Evolutionary conservation across 805 yeast species (phyloP), one percentile per base, ranked within the genome.

Genomic region (Crinitomyces ghanaensis): DNA sequence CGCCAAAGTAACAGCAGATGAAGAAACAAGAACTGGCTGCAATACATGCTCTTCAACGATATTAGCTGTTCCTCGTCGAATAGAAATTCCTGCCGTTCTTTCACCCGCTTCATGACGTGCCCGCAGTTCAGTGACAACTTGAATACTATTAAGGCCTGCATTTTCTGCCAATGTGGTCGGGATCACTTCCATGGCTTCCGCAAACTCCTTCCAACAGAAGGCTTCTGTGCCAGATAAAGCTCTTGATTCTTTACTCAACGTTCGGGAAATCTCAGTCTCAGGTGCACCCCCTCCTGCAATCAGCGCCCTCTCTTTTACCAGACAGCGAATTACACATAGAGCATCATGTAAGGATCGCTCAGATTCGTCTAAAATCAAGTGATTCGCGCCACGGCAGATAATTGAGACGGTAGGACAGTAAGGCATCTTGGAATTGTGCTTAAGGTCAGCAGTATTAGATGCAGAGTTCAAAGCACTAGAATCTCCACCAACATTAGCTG

Each of bases 201-300:
- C 93, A 61, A 80, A 85, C 60, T 86, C 95, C 52, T 75, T 77
- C 74, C 82, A 86, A 47, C 93, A 86, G 43, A 83, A 73, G 36
- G 88, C 86, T 57, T 85, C 93, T 7, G 83, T 81, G 32, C 96
- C 96, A 13, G 81, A 70, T 44, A 79, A 65, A 34, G 71, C 62
- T 43, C 74, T 68, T 19, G 93, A 68, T 56, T 84, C 93, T 45
- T 72, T 74, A 46, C 70, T 63, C 44, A 85, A 61, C 9, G 71
- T 70, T 42, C 88, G 72, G 7, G 95, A 74, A 5, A 83, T 77
- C 63, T 86, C 95, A 44, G 85, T 74, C 60, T 85, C 96, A 29
- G 97, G 94, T 4, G 98, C 97, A 49, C 97, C 98, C 43, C 98
- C 99, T 49, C 99, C 99, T 9, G 97, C 95, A 61, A 91, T 85